phyloP scores from a whole-genome alignment of 2,329 filamentous ascomycete species.

The Epichloe sylvatica region DNA sequence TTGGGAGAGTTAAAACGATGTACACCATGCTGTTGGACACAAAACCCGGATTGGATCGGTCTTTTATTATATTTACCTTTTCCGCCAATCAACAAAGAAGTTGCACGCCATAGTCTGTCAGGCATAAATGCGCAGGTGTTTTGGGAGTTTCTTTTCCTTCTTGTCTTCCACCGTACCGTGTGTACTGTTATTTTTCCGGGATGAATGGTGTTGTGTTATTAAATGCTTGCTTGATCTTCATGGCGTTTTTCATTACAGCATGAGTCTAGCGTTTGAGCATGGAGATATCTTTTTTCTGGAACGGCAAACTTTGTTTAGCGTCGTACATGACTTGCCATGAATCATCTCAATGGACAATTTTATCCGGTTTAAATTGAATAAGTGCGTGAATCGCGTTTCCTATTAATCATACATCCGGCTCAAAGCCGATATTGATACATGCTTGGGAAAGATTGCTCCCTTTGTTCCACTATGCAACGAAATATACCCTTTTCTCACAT shows the following conservation, averaged over 20 bases:
- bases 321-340: conserved; percentile 7
- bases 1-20: neutral
- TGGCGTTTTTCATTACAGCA: conserved; percentile 9
- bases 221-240: neutral
- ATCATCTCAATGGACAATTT: neutral
- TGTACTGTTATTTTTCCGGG: conserved; percentile 4
- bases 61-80: neutral
- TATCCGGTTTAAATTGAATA: neutral
- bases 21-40: neutral
- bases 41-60: neutral
- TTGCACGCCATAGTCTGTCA: neutral
- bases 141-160: conserved; percentile 7
- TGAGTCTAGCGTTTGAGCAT: conserved; percentile 1
- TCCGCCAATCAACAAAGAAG: neutral
- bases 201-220: neutral
- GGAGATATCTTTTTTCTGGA: neutral
- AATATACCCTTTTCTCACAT: neutral
- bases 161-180: conserved; percentile 12
- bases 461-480: neutral
- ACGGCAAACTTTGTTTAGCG: neutral
- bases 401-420: conserved; percentile 7
- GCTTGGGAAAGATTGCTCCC: neutral
- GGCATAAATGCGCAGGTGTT: neutral
- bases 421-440: conserved; percentile 1
- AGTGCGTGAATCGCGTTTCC: neutral